Evolutionary conservation across 2,329 filamentous ascomycete genomes (phyloP).

Genomic region (Aspergillus carbonarius): DNA sequence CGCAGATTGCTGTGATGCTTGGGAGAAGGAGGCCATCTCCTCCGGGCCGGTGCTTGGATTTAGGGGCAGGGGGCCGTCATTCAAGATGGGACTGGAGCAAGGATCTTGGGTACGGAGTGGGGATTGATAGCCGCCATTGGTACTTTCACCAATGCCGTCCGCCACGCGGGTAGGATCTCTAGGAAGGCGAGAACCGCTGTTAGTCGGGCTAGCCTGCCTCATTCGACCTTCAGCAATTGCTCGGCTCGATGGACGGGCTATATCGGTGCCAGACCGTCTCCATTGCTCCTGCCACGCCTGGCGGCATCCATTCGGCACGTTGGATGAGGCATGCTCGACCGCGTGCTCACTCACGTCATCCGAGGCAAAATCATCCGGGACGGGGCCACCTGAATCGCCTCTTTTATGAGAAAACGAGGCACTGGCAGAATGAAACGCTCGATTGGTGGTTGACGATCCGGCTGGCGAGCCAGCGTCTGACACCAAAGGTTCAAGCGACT

Average conservation of each 20-base stretch:
- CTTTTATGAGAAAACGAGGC: conserved; percentile 15
- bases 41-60: conserved; percentile 8
- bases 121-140: conserved; percentile 4
- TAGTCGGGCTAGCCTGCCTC: conserved; percentile 9
- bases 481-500: conserved; percentile 6
- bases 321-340: conserved; percentile 9
- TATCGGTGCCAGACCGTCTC: conserved; percentile 9
- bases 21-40: conserved; percentile 11
- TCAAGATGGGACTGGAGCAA: conserved; percentile 13
- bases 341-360: conserved; percentile 16
- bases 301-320: conserved; percentile 4
- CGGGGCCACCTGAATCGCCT: conserved; percentile 15
- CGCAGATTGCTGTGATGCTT: conserved; percentile 9
- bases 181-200: conserved; percentile 12
- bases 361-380: conserved; percentile 11
- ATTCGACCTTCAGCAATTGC: conserved; percentile 11
- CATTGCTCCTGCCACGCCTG: conserved; percentile 10
- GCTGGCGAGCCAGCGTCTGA: conserved; percentile 16
- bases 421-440: conserved; percentile 18
- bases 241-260: conserved; percentile 10
- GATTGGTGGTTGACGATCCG: conserved; percentile 18
- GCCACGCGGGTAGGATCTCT: conserved; percentile 11
- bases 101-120: conserved; percentile 8
- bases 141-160: conserved; percentile 5
- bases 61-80: conserved; percentile 8